These are phyloP conservation scores for Fusarium multiceps DNA, from an alignment of 2,329 filamentous ascomycete species.

Conservation along the genomic window DNA sequence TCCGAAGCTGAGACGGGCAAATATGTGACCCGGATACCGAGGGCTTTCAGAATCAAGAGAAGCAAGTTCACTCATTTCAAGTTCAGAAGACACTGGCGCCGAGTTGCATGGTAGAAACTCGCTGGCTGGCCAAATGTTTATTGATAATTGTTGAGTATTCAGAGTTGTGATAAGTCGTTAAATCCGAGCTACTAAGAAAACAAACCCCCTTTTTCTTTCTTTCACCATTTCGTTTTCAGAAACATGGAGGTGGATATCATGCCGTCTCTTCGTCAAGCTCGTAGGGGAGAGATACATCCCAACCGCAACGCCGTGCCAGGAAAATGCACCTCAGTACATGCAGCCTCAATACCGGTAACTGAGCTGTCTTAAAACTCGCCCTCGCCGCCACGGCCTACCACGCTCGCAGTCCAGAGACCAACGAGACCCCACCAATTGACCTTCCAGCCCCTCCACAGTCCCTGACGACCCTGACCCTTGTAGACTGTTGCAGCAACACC, in stretches of 20 bases:
- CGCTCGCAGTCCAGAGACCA: slow-evolving; percentile 77
- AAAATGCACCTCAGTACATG: slow-evolving; percentile 45
- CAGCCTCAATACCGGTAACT: slow-evolving; percentile 33
- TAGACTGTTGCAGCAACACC: slow-evolving; percentile 52
- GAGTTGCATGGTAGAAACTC: neutral
- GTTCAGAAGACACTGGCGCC: neutral
- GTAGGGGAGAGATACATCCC: slow-evolving; percentile 51
- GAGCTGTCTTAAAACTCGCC: slow-evolving; percentile 63
- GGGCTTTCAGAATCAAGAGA: neutral
- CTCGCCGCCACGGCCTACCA: slow-evolving; percentile 70
- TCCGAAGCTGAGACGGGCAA: slow-evolving; percentile 11
- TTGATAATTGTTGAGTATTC: slow-evolving; percentile 11
- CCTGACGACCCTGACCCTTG: slow-evolving; percentile 75
- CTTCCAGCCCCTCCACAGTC: slow-evolving; percentile 79
- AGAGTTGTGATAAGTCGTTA: slow-evolving; percentile 34
- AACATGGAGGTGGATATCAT: slow-evolving; percentile 55
- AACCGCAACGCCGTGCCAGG: slow-evolving; percentile 51
- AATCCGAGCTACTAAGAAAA: slow-evolving; percentile 42
- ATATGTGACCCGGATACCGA: slow-evolving; percentile 24
- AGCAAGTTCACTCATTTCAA: neutral
- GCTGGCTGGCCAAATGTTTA: neutral
- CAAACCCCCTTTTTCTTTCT: slow-evolving; percentile 23
- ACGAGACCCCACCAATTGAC: slow-evolving; percentile 82
- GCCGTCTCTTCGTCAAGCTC: slow-evolving; percentile 54
- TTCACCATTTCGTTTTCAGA: slow-evolving; percentile 32